These are phyloP conservation scores for Blumeria hordei DNA, from an alignment of 2,329 filamentous ascomycete genomes.

Conservation along the genomic window DNA sequence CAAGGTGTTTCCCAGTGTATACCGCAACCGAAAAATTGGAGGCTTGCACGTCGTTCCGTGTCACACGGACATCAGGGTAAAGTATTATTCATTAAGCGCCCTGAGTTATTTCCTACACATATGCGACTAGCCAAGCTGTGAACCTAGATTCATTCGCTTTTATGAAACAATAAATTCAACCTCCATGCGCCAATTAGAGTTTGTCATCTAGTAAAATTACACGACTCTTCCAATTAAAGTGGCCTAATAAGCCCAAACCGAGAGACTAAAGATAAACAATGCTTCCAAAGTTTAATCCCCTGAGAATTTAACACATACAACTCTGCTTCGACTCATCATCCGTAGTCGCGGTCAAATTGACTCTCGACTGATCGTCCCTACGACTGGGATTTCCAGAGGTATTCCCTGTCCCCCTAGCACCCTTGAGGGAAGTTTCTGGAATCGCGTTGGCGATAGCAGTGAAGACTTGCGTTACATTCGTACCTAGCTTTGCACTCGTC, in stretches of 20 bases:
- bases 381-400: conserved; percentile 28
- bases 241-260: conserved; percentile 5
- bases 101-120: no score
- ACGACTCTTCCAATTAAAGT: background rate
- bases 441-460: conserved; percentile 96
- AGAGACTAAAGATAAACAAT: conserved; percentile 5
- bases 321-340: conserved; percentile 65
- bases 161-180: no score
- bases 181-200: no score
- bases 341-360: conserved; percentile 55
- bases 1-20: no score
- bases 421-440: conserved; percentile 89
- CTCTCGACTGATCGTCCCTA: conserved; percentile 44
- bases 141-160: no score
- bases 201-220: no score
- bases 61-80: no score
- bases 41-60: no score
- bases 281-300: conserved; percentile 4
- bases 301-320: conserved; percentile 48
- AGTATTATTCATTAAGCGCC: no score
- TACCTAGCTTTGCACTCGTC: conserved; percentile 88
- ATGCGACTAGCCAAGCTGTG: no score
- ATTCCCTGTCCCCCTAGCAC: conserved; percentile 45
- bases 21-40: no score
- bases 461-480: conserved; percentile 88